Evolutionary conservation across 257 asterid genomes (phyloP).

Genomic region (Lavandula angustifolia): DNA sequence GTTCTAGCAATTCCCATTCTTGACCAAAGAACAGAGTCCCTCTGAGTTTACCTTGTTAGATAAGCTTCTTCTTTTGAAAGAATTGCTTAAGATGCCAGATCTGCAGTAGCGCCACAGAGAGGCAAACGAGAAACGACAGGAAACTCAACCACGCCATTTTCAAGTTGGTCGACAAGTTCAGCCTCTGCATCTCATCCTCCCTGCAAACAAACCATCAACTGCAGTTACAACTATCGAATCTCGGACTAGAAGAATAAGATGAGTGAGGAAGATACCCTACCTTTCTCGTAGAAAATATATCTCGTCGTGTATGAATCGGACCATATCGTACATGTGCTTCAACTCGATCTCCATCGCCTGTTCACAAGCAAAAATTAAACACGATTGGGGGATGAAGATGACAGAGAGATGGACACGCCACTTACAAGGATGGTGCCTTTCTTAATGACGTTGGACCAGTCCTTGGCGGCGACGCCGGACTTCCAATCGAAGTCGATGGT

Average conservation of each 20-base stretch:
- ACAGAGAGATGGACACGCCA: neutral
- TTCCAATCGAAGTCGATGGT: slow-evolving; percentile 87
- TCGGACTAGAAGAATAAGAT: too few species aligned
- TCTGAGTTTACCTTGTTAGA: slow-evolving; percentile 31
- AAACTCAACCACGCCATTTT: slow-evolving; percentile 74
- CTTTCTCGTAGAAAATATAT: slow-evolving; percentile 83
- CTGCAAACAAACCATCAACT: slow-evolving; percentile 41
- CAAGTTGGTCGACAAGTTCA: slow-evolving; percentile 67
- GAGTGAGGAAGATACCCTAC: slow-evolving; percentile 29
- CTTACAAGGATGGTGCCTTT: slow-evolving; percentile 82
- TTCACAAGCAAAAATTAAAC: neutral
- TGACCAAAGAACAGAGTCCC: too few species aligned
- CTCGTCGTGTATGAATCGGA: slow-evolving; percentile 78
- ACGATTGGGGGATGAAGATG: too few species aligned
- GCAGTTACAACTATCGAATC: too few species aligned
- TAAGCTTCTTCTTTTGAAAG: slow-evolving; percentile 87
- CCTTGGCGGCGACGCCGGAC: slow-evolving; percentile 85
- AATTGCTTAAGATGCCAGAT: slow-evolving; percentile 77
- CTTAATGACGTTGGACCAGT: slow-evolving; percentile 79
- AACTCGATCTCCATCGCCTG: slow-evolving; percentile 81
- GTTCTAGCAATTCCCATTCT: too few species aligned
- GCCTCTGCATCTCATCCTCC: slow-evolving; percentile 81
- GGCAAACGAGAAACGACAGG: slow-evolving; percentile 56
- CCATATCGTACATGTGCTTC: slow-evolving; percentile 67
- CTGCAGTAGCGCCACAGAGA: slow-evolving; percentile 76